Percentiles rank a stretch among this genome's conserved stretches.
Conservation (phyloP, 2,329 filamentous ascomycete species). For the Penicillium sp. region DNA sequence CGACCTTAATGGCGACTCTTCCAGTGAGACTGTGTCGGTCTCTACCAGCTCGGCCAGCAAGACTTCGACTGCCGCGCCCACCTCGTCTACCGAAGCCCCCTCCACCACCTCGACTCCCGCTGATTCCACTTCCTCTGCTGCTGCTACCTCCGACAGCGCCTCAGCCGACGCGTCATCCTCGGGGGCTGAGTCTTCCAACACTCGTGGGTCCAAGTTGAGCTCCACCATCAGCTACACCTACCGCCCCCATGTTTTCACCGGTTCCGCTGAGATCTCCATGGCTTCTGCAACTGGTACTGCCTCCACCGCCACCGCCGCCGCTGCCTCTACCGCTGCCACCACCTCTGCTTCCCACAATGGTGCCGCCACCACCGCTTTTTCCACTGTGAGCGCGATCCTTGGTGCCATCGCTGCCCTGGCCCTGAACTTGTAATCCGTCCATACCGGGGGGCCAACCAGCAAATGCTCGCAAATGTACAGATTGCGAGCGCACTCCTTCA, state of each 20-base stretch:
- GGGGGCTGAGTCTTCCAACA: constrained; percentile 16
- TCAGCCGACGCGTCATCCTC: constrained; percentile 17
- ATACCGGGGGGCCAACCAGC: background rate
- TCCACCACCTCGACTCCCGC: constrained; percentile 11
- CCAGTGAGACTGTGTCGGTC: constrained; percentile 12
- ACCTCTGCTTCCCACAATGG: constrained; percentile 18
- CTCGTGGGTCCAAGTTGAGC: constrained; percentile 21
- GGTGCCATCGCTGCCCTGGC: constrained; percentile 28
- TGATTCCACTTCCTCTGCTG: constrained; percentile 18
- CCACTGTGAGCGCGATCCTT: constrained; percentile 25
- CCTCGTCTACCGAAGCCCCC: constrained; percentile 7
- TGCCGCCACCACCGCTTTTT: constrained; percentile 24
- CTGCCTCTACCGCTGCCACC: constrained; percentile 13
- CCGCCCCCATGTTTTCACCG: constrained; percentile 32
- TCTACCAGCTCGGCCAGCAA: constrained; percentile 11
- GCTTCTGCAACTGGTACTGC: constrained; percentile 9
- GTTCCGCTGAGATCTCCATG: constrained; percentile 20
- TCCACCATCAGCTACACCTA: constrained; percentile 31
- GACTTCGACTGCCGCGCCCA: background rate
- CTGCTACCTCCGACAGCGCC: constrained; percentile 16
- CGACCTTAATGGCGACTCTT: constrained; percentile 27
- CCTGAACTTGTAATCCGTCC: constrained; percentile 24
- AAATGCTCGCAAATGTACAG: constrained; percentile 12
- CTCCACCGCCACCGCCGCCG: constrained; percentile 13
- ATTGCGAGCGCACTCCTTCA: constrained; percentile 4